phyloP scores from a whole-genome alignment of 257 asterid genomes.

The Jaltomata sinuosa region DNA sequence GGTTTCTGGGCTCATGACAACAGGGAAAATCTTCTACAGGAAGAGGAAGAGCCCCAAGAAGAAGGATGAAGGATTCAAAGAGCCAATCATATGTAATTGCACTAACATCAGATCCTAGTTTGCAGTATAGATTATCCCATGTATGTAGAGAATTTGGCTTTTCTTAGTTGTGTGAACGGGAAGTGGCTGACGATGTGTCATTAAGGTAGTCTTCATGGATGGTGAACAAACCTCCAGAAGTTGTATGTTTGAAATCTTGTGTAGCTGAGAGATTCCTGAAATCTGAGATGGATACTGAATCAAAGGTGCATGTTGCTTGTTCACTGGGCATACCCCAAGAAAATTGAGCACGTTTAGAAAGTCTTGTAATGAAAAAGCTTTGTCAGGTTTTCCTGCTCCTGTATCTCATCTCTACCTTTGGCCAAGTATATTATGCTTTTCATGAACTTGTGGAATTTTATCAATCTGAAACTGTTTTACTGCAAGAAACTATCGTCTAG shows the following conservation, averaged over 20 bases:
- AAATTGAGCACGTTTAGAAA: not conserved
- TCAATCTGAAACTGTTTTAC: not conserved
- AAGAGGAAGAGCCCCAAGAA: conserved; percentile 98
- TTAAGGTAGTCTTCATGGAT: not conserved
- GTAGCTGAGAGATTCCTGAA: not conserved
- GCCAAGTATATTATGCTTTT: not conserved
- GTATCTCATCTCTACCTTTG: not conserved
- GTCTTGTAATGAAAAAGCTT: not conserved
- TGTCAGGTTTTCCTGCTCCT: not conserved
- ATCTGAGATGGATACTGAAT: not conserved
- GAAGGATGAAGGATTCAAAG: conserved; percentile 31
- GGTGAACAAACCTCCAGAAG: not conserved
- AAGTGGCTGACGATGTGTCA: not conserved
- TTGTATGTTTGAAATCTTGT: not conserved
- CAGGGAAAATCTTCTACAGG: conserved; percentile 95
- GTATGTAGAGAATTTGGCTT: not conserved
- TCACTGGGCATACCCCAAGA: not conserved
- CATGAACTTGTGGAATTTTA: not conserved
- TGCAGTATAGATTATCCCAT: not conserved
- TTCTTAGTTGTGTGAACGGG: not conserved
- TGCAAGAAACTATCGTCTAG: not conserved
- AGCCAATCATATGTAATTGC: not conserved
- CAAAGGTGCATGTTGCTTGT: not conserved
- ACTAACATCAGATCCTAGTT: conserved; percentile 1
- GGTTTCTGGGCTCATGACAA: conserved; percentile 99